Conservation (phyloP, 1,284 basidiomycete genomes). For the Fomitiporia mediterranea region DNA sequence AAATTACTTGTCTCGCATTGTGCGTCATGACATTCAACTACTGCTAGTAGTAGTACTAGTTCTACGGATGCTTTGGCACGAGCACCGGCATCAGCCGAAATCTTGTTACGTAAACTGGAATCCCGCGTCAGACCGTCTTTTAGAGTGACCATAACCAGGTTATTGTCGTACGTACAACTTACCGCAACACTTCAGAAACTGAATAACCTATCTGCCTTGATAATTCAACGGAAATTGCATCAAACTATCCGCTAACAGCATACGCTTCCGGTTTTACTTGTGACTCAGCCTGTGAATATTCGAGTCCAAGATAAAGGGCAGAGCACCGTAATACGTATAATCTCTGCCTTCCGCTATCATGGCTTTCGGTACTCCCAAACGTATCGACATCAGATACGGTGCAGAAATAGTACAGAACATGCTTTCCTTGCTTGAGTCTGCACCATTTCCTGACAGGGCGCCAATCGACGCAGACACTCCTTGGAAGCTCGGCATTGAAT, state of each 20-base stretch:
- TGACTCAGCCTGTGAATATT: too few species aligned
- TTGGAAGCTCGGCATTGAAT: conserved; percentile 22
- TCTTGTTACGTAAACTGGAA: not conserved
- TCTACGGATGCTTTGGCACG: too few species aligned
- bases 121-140: not conserved
- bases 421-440: conserved; percentile 17
- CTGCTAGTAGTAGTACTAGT: too few species aligned
- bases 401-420: conserved; percentile 5
- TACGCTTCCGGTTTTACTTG: too few species aligned
- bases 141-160: not conserved
- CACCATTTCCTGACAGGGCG: conserved; percentile 13
- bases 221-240: too few species aligned
- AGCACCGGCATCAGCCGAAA: conserved; percentile 13
- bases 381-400: conserved; percentile 10
- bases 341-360: not conserved
- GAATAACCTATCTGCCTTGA: too few species aligned
- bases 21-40: too few species aligned
- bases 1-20: too few species aligned
- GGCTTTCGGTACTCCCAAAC: conserved; percentile 4
- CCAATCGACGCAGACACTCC: conserved; percentile 17
- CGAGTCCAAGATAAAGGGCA: too few species aligned
- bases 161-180: not conserved
- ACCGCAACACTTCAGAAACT: too few species aligned
- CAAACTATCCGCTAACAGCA: too few species aligned
- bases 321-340: too few species aligned